Conservation (phyloP, 805 yeast genomes). For the Metschnikowia bowlesiae region DNA sequence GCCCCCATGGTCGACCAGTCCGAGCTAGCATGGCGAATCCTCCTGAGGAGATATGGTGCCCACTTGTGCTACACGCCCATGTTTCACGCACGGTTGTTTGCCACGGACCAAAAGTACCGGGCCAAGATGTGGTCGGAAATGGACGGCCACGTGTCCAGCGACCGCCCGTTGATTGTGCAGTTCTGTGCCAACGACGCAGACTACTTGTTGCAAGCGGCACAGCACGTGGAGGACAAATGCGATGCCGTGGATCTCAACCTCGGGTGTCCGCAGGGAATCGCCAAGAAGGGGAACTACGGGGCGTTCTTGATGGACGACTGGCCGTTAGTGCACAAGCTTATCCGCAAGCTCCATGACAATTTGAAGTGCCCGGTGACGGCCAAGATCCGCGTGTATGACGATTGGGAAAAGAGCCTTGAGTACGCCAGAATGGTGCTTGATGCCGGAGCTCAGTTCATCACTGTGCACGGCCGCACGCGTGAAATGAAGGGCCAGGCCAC, state of each 20-base stretch:
- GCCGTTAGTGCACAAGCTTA: slow-evolving; percentile 71
- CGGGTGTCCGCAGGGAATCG: slow-evolving; percentile 99
- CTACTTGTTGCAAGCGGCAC: slow-evolving; percentile 74
- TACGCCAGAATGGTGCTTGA: slow-evolving; percentile 85
- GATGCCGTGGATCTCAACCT: slow-evolving; percentile 94
- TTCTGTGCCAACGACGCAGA: slow-evolving; percentile 97
- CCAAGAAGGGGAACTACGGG: slow-evolving; percentile 91
- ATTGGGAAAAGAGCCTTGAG: slow-evolving; percentile 72
- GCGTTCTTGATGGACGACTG: slow-evolving; percentile 97
- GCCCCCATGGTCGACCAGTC: slow-evolving; percentile 99
- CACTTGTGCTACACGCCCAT: slow-evolving; percentile 93
- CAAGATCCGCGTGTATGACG: slow-evolving; percentile 85
- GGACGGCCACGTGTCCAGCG: slow-evolving; percentile 68
- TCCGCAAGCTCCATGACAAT: slow-evolving; percentile 67
- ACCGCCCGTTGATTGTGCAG: slow-evolving; percentile 88
- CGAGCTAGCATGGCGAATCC: slow-evolving; percentile 90
- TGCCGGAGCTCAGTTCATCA: slow-evolving; percentile 94
- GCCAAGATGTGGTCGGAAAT: slow-evolving; percentile 60
- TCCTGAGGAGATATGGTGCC: slow-evolving; percentile 87
- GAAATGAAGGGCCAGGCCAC: slow-evolving; percentile 98
- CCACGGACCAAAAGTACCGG: slow-evolving; percentile 77
- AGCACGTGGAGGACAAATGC: slow-evolving; percentile 71
- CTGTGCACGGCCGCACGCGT: slow-evolving; percentile 93
- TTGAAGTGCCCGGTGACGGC: slow-evolving; percentile 90
- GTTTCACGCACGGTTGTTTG: slow-evolving; percentile 90